Evolutionary conservation across 495 filamentous ascomycete genomes (phyloP), one percentile per base, ranked within the genome.

Genomic region (Podospora pseudoanserina): DNA sequence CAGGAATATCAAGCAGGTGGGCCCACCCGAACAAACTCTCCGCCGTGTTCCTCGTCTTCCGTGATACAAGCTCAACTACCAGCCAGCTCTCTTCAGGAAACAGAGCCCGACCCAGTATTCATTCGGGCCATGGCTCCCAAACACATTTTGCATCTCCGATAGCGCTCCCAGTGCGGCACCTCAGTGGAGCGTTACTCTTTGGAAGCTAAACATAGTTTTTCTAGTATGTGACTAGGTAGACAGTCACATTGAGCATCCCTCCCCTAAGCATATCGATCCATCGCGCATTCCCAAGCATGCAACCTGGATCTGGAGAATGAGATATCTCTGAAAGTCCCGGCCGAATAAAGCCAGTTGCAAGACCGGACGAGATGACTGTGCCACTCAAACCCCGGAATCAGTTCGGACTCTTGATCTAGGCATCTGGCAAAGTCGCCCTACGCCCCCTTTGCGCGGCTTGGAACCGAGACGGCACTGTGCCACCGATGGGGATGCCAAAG

Each of bases 401-500:
- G 55, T 58, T 26, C 55, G 55, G 55, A 26, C 55, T 58, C n/a
- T 58, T 58, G n/a, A 26, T 19, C 55, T 20, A 58, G n/a, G n/a
- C n/a, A 58, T 58, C 55, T 26, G 55, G 55, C n/a, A 19, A 20
- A 19, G n/a, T 20, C 55, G 55, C 4, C 23, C 55, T 26, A 58
- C 55, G 55, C 55, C 55, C 5, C 55, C 18, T 26, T 26, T 5
- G 55, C 5, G 55, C 55, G 55, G n/a, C 6, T 58, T 58, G 55
- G 55, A 58, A 58, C 55, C 55, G 55, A 58, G 55, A 58, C 19
- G 55, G 55, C 9, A 58, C 55, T 58, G 55, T 58, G 55, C 55
- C 19, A 26, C 55, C 4, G 23, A 58, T 9, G 9, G 39, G 39
- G 39, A 32, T 23, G 55, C 55, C 55, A 58, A 58, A 58, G 55